Percentiles rank a stretch among this genome's conserved stretches.
Conservation (phyloP, 192 early-diverging fungal species). For the Linnemannia hyalina region DNA sequence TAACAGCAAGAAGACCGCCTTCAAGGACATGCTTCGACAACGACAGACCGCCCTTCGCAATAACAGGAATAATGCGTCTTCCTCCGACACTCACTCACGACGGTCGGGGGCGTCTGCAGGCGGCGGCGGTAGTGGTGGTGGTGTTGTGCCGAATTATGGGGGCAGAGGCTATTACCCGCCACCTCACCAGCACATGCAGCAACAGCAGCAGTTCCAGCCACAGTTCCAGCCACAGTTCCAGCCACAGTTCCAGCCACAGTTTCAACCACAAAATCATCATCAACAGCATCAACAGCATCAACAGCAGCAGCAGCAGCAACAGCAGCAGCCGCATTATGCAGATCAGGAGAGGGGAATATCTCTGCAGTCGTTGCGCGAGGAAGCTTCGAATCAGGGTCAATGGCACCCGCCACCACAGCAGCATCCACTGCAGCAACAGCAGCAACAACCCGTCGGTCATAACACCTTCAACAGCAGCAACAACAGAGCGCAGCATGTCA, state of each 20-base stretch:
- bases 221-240: neutral
- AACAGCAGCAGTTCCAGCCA: neutral
- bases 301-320: neutral
- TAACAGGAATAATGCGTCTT: conserved; percentile 18
- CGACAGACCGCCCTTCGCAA: conserved; percentile 33
- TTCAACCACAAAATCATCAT: neutral
- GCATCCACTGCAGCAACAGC: neutral
- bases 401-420: neutral
- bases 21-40: conserved; percentile 43
- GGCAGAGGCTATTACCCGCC: neutral
- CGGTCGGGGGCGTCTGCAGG: conserved; percentile 1
- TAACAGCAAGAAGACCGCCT: conserved; percentile 22
- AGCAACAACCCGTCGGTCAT: neutral
- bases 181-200: neutral
- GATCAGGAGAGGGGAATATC: conserved; percentile 24
- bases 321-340: neutral
- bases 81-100: conserved; percentile 21
- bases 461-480: neutral
- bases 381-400: conserved; percentile 2
- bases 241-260: neutral
- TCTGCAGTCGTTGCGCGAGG: conserved; percentile 30
- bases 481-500: neutral
- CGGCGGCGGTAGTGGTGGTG: no score
- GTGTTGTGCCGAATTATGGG: neutral
- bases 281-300: no score